Conservation (phyloP, 495 filamentous ascomycete genomes). For the Umbilicaria muhlenbergii region DNA sequence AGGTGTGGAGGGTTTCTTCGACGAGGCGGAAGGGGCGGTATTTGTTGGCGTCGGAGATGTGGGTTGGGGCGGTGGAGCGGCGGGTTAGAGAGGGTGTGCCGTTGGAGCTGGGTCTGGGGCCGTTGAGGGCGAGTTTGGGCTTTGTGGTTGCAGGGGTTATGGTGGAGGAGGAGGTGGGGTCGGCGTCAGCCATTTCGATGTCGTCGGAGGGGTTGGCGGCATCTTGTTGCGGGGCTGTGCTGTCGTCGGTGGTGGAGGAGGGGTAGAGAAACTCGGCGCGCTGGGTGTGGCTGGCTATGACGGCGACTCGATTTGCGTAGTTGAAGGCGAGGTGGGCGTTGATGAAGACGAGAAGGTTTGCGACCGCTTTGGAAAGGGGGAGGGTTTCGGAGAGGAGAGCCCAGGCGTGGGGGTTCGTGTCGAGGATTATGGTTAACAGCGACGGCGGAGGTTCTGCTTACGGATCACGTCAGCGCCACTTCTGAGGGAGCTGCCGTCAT, state of each 20-base stretch:
- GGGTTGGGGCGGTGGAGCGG: not conserved
- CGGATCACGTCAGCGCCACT: not conserved
- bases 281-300: slow-evolving; percentile 79
- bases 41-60: slow-evolving; percentile 56
- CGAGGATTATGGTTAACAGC: slow-evolving; percentile 78
- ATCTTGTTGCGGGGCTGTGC: slow-evolving; percentile 18
- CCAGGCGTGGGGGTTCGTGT: slow-evolving; percentile 96
- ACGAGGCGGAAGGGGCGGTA: slow-evolving; percentile 81
- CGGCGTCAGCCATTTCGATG: slow-evolving; percentile 28
- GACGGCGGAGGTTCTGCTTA: slow-evolving; percentile 56
- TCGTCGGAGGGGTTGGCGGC: slow-evolving; percentile 18
- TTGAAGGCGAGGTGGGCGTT: slow-evolving; percentile 90
- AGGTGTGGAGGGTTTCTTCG: slow-evolving; percentile 58
- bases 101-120: not conserved
- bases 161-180: not conserved
- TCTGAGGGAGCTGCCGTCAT: slow-evolving; percentile 1
- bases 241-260: slow-evolving; percentile 13
- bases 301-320: slow-evolving; percentile 79
- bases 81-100: slow-evolving; percentile 2
- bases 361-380: slow-evolving; percentile 69
- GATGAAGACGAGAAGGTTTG: slow-evolving; percentile 88
- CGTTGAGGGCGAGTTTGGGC: not conserved
- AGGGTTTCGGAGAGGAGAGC: slow-evolving; percentile 57
- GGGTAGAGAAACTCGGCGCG: slow-evolving; percentile 85
- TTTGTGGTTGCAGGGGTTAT: not conserved